A percentile compares a stretch with the other conserved stretches of the same genome.
These are phyloP conservation scores for Escallonia rubra DNA, from an alignment of 129 eudicot genomes.

Conservation along the genomic window DNA sequence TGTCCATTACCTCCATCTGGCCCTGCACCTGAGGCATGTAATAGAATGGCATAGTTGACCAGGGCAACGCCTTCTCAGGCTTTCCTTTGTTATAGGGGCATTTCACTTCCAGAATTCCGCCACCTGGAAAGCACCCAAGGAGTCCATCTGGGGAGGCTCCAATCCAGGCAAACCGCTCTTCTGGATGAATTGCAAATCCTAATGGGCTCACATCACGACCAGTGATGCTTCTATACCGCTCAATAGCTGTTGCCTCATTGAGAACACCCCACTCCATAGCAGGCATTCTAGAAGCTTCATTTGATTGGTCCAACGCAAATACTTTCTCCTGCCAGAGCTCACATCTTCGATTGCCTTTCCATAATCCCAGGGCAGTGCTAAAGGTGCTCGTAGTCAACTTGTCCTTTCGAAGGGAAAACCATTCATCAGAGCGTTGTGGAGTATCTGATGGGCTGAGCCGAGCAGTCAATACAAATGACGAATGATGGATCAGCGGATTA, in stretches of 20 bases:
- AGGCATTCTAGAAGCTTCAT: constrained; percentile 18
- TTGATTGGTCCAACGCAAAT: constrained; percentile 17
- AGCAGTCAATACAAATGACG: constrained; percentile 31
- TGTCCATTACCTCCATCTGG: constrained; percentile 87
- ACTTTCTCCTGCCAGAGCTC: constrained; percentile 94
- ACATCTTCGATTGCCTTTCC: constrained; percentile 85
- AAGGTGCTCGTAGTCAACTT: constrained; percentile 88
- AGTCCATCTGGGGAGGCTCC: constrained; percentile 98
- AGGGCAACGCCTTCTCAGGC: constrained; percentile 69
- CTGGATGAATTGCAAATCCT: constrained; percentile 75
- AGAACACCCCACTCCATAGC: constrained; percentile 96
- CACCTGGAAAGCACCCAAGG: constrained; percentile 54
- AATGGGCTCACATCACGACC: constrained; percentile 71
- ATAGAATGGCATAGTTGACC: constrained; percentile 83
- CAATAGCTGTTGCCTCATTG: constrained; percentile 71
- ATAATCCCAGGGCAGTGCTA: constrained; percentile 87
- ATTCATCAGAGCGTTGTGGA: constrained; percentile 90
- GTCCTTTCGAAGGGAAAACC: constrained; percentile 93
- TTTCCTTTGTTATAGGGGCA: constrained; percentile 93
- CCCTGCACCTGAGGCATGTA: constrained; percentile 99
- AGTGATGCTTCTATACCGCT: constrained; percentile 71
- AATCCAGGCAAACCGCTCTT: constrained; percentile 56
- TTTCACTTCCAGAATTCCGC: constrained; percentile 89
- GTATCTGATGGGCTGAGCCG: constrained; percentile 55
- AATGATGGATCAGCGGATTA: constrained; percentile 16